Percentiles rank a stretch among this genome's conserved stretches.
These are phyloP conservation scores for Solanum hybrid DNA, from an alignment of 305 asterid genomes.

Conservation along the genomic window DNA sequence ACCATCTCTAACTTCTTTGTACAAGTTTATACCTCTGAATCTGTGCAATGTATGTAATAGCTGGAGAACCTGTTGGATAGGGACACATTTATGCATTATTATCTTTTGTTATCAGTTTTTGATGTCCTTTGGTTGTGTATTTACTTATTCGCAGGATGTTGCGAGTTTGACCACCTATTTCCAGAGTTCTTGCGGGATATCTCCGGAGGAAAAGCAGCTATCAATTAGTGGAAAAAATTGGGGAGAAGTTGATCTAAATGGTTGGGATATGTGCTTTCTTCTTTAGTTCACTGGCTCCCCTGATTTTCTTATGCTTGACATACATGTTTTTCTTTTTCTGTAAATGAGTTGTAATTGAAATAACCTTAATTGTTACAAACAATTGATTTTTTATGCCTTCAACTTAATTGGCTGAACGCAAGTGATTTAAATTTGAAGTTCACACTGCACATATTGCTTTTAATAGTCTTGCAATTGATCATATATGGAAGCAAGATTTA, in stretches of 20 bases:
- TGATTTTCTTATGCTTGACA: not conserved
- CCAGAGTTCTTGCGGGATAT: conserved; percentile 56
- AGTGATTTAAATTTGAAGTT: not conserved
- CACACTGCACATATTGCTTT: not conserved
- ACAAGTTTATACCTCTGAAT: not conserved
- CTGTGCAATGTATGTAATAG: not conserved
- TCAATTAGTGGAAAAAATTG: conserved; percentile 95
- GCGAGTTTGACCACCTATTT: conserved; percentile 58
- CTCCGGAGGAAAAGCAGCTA: conserved; percentile 91
- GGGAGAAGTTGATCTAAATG: conserved; percentile 95
- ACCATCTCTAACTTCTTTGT: not conserved
- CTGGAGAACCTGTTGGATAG: not conserved
- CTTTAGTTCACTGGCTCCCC: not conserved
- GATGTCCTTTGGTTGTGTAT: conserved; percentile 9
- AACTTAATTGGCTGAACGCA: not conserved
- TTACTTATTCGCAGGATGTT: conserved; percentile 61
- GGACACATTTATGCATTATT: not conserved
- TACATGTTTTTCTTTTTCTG: too few species aligned
- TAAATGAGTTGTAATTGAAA: not conserved
- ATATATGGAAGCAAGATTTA: not conserved
- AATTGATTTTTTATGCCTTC: not conserved
- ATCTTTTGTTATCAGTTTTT: not conserved
- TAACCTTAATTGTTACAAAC: not conserved
- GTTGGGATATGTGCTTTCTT: conserved; percentile 24
- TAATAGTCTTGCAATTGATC: not conserved